Evolutionary conservation across 176 grass and related monocot genomes (phyloP).

Genomic region (Panicum miliaceum): DNA sequence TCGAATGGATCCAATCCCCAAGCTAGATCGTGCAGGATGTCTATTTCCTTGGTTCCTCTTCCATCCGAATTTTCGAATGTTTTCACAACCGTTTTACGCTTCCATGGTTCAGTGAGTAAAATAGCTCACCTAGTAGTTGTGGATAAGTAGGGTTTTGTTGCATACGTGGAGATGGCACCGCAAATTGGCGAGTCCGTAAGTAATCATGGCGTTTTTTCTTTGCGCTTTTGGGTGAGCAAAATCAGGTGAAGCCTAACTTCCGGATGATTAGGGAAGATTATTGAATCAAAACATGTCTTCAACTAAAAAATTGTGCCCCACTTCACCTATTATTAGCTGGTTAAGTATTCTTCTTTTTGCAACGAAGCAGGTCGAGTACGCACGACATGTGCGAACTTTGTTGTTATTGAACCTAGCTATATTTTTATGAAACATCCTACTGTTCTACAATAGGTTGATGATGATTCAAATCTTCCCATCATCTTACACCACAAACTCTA

Average conservation of each 20-base stretch:
- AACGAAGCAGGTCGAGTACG: background rate
- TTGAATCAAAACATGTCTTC: background rate
- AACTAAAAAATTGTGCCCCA: background rate
- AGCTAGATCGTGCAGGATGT: background rate
- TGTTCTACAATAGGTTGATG: background rate
- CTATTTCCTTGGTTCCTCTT: background rate
- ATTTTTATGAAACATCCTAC: background rate
- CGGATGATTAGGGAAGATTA: background rate
- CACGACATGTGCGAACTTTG: background rate
- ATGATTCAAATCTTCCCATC: background rate
- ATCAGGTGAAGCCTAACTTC: background rate
- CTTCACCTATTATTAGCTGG: background rate
- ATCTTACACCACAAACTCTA: too few species aligned
- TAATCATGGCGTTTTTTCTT: constrained; percentile 8
- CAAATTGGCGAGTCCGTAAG: constrained; percentile 1
- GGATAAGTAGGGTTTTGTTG: background rate
- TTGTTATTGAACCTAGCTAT: background rate
- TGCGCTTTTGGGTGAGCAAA: background rate
- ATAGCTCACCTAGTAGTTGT: constrained; percentile 29
- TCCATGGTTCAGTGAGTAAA: background rate
- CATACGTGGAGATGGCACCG: constrained; percentile 15
- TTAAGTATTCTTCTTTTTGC: background rate
- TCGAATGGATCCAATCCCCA: background rate
- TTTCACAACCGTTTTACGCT: background rate
- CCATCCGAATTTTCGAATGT: background rate